Base-by-base conservation (phyloP, 441 rosid genomes). In the Geranium incanum region DNA sequence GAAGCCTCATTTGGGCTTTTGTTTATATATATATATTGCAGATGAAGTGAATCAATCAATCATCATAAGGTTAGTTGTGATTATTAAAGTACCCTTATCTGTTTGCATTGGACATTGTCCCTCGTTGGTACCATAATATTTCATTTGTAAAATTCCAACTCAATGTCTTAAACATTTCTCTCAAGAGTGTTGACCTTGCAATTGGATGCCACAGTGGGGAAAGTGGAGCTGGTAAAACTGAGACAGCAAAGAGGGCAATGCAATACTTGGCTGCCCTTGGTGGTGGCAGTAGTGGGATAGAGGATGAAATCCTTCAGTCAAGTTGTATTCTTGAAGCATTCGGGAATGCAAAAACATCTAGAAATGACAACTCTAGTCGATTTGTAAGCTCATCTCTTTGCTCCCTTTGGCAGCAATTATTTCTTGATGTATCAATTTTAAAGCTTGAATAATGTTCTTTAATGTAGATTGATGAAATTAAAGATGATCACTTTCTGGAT, bases 181-280 rank as follows among this genome's bases (percentile, higher is more conserved):
- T 60, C 45, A 38, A 55, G 0, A 72, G 68, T 73, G 64, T 60
- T 60, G 21, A 9, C 65, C 65, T 60, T 19, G 65, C 65, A 19
- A 7, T 76, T 71, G 18, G 71, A 78, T 75, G 60, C 3, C 79
- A 66, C 87, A 96, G 99, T 78, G 99, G 99, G 70, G 98, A 90
- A 88, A 91, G 97, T 79, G 99, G 98, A 71, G 86, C 99, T 75
- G 99, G 98, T 66, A 96, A 96, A 85, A 96, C 98, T 5, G 98
- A 96, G 87, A 91, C 99, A 3, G 98, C 97, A 75, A 96, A 91
- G 82, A 83, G 81, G 80, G 92, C 87, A 33, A 89, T 93, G 97
- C 92, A 88, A 78, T 96, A 93, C 80, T 84, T 96, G 84, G 92
- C 97, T 78, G 78, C 93, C 68, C 85, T 87, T 81, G 92, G 97